phyloP scores from a whole-genome alignment of 2,329 filamentous ascomycete species.

The Pseudogymnoascus sp. region DNA sequence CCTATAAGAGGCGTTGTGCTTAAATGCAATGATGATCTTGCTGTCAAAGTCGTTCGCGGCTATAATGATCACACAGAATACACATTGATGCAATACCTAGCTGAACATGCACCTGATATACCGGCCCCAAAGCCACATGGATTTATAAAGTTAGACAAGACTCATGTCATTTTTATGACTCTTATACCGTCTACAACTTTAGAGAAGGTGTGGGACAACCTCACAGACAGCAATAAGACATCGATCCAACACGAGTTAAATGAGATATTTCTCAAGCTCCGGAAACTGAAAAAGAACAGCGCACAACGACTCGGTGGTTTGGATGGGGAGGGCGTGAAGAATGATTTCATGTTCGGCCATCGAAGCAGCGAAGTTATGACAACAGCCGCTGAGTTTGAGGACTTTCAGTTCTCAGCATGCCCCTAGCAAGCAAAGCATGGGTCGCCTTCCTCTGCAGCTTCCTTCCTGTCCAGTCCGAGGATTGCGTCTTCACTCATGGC shows the following conservation, averaged over 20 bases:
- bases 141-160: constrained; percentile 12
- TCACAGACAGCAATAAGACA: constrained; percentile 13
- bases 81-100: constrained; percentile 14
- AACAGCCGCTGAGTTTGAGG: constrained; percentile 13
- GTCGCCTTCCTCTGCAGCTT: constrained; percentile 15
- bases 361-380: constrained; percentile 13
- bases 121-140: constrained; percentile 15
- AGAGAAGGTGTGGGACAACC: constrained; percentile 12
- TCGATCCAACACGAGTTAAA: constrained; percentile 12
- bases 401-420: constrained; percentile 16
- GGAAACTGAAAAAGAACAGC: constrained; percentile 2
- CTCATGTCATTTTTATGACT: constrained; percentile 14
- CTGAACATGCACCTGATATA: constrained; percentile 12
- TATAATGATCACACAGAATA: constrained; percentile 16
- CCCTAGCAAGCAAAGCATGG: constrained; percentile 5
- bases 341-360: constrained; percentile 7
- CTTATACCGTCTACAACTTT: constrained; percentile 13
- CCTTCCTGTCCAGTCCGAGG: constrained; percentile 2
- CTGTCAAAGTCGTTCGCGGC: constrained; percentile 13
- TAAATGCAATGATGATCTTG: constrained; percentile 12
- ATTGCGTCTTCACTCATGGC: constrained; percentile 17
- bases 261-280: constrained; percentile 12
- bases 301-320: constrained; percentile 8
- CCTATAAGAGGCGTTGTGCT: constrained; percentile 12
- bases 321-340: constrained; percentile 13